Evolutionary conservation across 2,329 filamentous ascomycete genomes (phyloP).

Genomic region (Phyllosticta citrichinensis): DNA sequence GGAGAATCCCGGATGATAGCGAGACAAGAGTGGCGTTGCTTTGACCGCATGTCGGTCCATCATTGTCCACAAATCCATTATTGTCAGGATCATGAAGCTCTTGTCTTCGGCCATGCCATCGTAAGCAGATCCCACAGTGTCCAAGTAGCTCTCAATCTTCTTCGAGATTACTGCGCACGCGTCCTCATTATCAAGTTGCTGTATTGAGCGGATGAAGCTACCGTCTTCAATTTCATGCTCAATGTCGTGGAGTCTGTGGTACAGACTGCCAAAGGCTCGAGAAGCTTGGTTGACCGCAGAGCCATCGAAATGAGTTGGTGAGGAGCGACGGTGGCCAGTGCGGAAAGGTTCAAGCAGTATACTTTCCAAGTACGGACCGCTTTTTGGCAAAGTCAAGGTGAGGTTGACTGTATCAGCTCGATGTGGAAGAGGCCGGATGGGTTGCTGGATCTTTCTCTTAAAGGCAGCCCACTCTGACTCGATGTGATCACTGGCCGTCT

Average conservation of each 20-base stretch:
- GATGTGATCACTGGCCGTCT: constrained; percentile 13
- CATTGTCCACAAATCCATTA: constrained; percentile 49
- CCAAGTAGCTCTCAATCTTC: constrained; percentile 29
- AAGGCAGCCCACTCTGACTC: constrained; percentile 16
- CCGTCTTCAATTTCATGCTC: not conserved
- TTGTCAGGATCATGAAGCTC: constrained; percentile 42
- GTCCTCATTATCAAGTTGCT: not conserved
- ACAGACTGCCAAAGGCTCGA: not conserved
- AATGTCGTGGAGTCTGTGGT: not conserved
- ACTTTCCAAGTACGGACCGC: not conserved
- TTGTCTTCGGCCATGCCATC: constrained; percentile 38
- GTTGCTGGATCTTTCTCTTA: constrained; percentile 21
- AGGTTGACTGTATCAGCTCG: constrained; percentile 17
- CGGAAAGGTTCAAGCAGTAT: not conserved
- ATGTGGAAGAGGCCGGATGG: constrained; percentile 33
- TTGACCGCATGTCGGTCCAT: constrained; percentile 42
- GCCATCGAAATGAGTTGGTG: not conserved
- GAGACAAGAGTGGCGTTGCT: constrained; percentile 37
- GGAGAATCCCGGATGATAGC: constrained; percentile 44
- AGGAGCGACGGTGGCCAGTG: not conserved
- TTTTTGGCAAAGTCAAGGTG: not conserved
- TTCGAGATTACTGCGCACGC: constrained; percentile 23
- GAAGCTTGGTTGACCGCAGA: not conserved
- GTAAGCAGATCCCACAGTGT: constrained; percentile 28
- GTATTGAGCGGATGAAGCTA: not conserved